Evolutionary conservation across 129 eudicot genomes (phyloP), one percentile per base, ranked within the genome.

Genomic region (Gnaphalium uliginosum): DNA sequence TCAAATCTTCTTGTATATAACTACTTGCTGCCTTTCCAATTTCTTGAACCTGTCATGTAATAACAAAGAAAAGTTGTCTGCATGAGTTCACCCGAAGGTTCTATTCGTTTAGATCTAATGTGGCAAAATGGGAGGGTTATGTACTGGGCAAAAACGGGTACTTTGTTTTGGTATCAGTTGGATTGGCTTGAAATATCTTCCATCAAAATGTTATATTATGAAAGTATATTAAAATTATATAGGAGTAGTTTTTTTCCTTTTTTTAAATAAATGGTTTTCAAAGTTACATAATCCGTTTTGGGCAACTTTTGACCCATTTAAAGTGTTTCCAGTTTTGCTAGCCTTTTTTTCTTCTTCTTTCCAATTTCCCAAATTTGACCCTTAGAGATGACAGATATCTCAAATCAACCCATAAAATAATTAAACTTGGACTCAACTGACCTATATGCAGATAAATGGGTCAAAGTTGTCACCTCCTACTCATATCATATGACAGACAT

Each of bases 1-100:
- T 87, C 56, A 90, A 30, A 6, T 88, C 93, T 50, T 88, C 79
- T 70, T 75, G 93, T 19, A 93, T 93, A 82, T 88, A 88, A 0
- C 82, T 79, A 69, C 93, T 90, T 22, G 89, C 96, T 14, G 85
- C 91, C 68, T 70, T 80, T 5, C 96, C 97, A 2, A 93, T 93
- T 18, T 69, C 85, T 64, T 74, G 85, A 5, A 90, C 91, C 97
- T 93, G 87, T 48, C 54, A 70, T 32, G 43, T 2, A 51, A 25
- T 13, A 22, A 25, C 60, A 63, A 72, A 32, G 6, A 65, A 18
- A 65, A 32, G 50, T 30, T 33, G 70, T 32, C 24, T 65, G 70
- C 70, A 65, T 2, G 15, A 65, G 8, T 65, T 18, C 35, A 32
- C 15, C 9, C 26, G n/a, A 62, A 4, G 17, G 35, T 30, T 32